These are phyloP conservation scores for Helianthus tuberosus DNA, from an alignment of 129 eudicot genomes.

Conservation along the genomic window DNA sequence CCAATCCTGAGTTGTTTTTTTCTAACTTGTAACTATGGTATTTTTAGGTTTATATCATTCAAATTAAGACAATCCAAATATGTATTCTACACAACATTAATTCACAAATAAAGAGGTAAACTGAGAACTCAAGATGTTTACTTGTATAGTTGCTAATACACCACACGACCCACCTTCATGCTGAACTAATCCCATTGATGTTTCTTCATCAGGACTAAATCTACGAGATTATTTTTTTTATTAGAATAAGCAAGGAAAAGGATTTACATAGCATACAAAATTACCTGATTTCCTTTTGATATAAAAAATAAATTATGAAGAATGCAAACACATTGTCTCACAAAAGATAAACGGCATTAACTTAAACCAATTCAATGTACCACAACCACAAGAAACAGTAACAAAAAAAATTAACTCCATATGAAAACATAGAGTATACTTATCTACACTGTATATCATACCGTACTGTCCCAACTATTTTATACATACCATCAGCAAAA, in stretches of 20 bases:
- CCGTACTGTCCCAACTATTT: background rate
- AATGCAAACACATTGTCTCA: background rate
- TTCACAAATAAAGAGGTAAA: conserved; percentile 15
- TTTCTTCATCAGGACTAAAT: conserved; percentile 96
- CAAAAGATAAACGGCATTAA: background rate
- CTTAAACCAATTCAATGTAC: background rate
- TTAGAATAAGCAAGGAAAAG: conserved; percentile 19
- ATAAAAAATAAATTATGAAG: background rate
- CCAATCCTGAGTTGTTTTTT: too few relatives aligned
- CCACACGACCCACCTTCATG: conserved; percentile 99
- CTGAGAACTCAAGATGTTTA: conserved; percentile 44
- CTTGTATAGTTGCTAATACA: conserved; percentile 95
- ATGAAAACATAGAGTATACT: conserved; percentile 8
- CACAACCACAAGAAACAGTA: background rate
- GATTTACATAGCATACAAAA: conserved; percentile 12
- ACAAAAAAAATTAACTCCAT: background rate
- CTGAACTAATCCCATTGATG: conserved; percentile 99
- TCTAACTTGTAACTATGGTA: too few relatives aligned
- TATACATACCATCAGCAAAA: background rate
- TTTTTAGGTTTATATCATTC: too few relatives aligned
- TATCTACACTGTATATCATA: conserved; percentile 5
- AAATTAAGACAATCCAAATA: background rate
- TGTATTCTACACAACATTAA: conserved; percentile 11
- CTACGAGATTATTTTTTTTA: conserved; percentile 40
- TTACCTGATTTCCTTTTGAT: background rate